Evolutionary conservation across 1,139 yeast species (phyloP), one percentile per base, ranked within the genome.

Genomic region (Kurtzmaniella quercitrusa): DNA sequence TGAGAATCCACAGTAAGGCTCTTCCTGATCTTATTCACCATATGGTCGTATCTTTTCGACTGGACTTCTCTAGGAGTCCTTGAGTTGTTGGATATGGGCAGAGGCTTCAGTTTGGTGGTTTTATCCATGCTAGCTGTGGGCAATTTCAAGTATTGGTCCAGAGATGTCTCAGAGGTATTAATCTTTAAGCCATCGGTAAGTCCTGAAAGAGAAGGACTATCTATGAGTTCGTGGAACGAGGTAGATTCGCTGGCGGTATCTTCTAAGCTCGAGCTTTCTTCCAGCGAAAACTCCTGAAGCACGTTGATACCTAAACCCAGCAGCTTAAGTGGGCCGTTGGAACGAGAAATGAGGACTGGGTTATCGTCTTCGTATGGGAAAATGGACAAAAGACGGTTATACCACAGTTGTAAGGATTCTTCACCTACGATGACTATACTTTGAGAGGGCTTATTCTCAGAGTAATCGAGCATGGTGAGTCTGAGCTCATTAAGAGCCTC

Each of bases 221-320:
- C 36, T 14, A 31, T 31, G 18, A 31, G 36, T 4, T 31, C 36
- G 16, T 31, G 16, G 36, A 31, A 31, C 9, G 36, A 31, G 18
- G 18, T 9, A 7, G 36, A 9, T 14, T 31, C 36, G 10, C 36
- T 31, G 18, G 18, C 6, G 18, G 31, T 27, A 10, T 31, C 36
- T 15, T 16, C 18, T 7, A 31, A 12, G 14, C 36, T 31, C 10
- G 31, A 27, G 36, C 36, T 31, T 31, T 31, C 36, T 36, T 36
- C 38, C 38, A 36, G 38, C 19, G 38, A 36, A 14, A 36, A 19
- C 17, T 21, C 38, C 19, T 36, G 38, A 7, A 65, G 52, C 34
- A 63, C 57, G 48, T 65, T 62, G 34, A 69, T 68, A 11, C 74
- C 73, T 41, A 68, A 57, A 1, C 75, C 73, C 23, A 62, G 49